These are phyloP conservation scores for Diplodia mutila DNA, from an alignment of 2,329 filamentous ascomycete species.

Conservation along the genomic window DNA sequence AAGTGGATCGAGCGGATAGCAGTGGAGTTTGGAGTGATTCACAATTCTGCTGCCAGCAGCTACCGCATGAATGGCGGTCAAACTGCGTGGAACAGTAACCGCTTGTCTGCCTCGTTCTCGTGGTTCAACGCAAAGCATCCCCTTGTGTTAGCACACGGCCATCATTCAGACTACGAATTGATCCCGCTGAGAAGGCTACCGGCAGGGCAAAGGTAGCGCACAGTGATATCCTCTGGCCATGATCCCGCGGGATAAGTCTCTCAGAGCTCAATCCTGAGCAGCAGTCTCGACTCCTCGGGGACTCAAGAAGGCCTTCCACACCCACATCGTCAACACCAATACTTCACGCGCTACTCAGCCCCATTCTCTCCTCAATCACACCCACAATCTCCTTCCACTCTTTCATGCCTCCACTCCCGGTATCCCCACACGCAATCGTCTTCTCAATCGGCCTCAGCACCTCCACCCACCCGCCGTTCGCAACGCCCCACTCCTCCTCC, in stretches of 20 bases:
- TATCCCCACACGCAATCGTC: constrained; percentile 80
- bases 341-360: not conserved
- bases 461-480: constrained; percentile 61
- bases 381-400: constrained; percentile 76
- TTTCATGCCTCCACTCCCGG: constrained; percentile 80
- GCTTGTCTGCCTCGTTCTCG: not conserved
- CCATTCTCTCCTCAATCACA: constrained; percentile 61
- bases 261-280: not conserved
- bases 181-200: not conserved
- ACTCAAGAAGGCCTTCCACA: not conserved
- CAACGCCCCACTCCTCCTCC: constrained; percentile 72
- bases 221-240: not conserved
- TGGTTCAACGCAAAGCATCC: not conserved
- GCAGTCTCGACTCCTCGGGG: not conserved
- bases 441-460: constrained; percentile 76
- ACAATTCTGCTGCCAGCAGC: not conserved
- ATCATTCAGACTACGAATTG: not conserved
- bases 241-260: not conserved
- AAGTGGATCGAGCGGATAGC: not conserved
- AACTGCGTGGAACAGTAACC: not conserved
- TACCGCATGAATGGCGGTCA: not conserved
- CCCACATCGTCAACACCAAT: not conserved
- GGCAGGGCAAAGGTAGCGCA: not conserved
- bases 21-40: not conserved
- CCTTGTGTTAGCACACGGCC: not conserved